Base-by-base conservation (phyloP, 2,329 filamentous ascomycete genomes). In the Pseudocercospora pini-densiflorae region DNA sequence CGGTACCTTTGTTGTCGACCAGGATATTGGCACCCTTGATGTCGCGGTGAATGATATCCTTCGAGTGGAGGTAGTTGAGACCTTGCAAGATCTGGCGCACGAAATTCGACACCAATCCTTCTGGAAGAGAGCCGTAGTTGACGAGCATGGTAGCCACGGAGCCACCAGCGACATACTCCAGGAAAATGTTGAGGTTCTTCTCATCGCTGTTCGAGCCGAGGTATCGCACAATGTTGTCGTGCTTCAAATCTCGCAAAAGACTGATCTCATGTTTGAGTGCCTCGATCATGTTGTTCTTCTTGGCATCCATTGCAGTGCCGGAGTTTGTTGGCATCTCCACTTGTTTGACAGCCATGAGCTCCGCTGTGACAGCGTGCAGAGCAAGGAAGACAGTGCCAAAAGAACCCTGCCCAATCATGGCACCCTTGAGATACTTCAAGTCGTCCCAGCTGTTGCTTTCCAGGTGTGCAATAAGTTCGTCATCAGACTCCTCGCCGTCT, bases 21-120 rank as follows among this genome's bases (percentile, higher is more conserved):
- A 99, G 89, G 72, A 99, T 97, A 77, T 99, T 99, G 79, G 95
- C 95, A 57, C 95, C 95, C 83, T 99, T 99, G 86, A 99, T 98
- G 77, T 99, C 95, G 67, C 95, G 91, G 79, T 99, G 95, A 74
- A 99, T 98, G 76, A 99, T 99, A 77, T 97, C 95, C 70, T 90
- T 89, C 77, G 90, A 91, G 82, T 99, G 95, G 16, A 99, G 88
- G 78, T 98, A 99, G 3, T 92, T 94, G 31, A 99, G 86, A 55
- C 95, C 95, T 36, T 91, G 90, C 67, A 99, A 85, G 71, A 99
- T 99, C 80, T 99, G 95, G 36, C 94, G 90, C 59, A 98, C 94
- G 77, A 99, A 99, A 80, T 95, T 97, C 77, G 94, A 91, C 66
- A 98, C 94, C 65, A 99, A 86, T 1, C 93, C 93, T 78, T 99